Percentiles rank a stretch among this genome's conserved stretches.
phyloP scores from a whole-genome alignment of 2,329 filamentous ascomycete genomes.

The Podosphaera fusca region DNA sequence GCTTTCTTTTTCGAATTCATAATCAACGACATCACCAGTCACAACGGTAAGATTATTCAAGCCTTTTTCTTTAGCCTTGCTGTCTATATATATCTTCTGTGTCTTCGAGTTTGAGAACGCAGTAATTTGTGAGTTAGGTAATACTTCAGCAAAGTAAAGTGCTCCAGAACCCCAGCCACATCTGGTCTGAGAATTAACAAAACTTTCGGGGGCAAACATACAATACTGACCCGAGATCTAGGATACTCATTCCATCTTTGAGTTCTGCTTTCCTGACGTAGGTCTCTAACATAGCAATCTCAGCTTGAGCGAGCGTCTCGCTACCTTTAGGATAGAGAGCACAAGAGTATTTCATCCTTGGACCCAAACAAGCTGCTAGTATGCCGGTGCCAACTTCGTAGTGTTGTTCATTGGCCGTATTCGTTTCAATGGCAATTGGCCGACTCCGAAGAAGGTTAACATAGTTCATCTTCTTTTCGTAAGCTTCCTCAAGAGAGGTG shows the following conservation, averaged over 20 bases:
- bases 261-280: slow-evolving; percentile 34
- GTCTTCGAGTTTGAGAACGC: slow-evolving; percentile 48
- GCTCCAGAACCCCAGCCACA: slow-evolving; percentile 47
- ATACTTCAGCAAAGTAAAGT: slow-evolving; percentile 39
- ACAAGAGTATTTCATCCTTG: slow-evolving; percentile 50
- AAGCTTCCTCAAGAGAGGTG: slow-evolving; percentile 27
- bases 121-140: slow-evolving; percentile 37
- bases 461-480: slow-evolving; percentile 39
- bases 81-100: slow-evolving; percentile 44
- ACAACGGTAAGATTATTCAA: slow-evolving; percentile 38
- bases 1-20: slow-evolving; percentile 32
- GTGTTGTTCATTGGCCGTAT: slow-evolving; percentile 42
- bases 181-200: slow-evolving; percentile 16
- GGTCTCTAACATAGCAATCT: slow-evolving; percentile 38
- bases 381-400: slow-evolving; percentile 50
- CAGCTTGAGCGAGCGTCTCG: slow-evolving; percentile 41
- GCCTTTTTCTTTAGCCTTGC: slow-evolving; percentile 28
- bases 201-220: neutral
- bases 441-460: slow-evolving; percentile 32
- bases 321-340: slow-evolving; percentile 39
- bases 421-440: slow-evolving; percentile 47
- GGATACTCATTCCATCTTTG: slow-evolving; percentile 16
- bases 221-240: slow-evolving; percentile 11
- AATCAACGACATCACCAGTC: slow-evolving; percentile 42
- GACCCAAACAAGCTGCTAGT: slow-evolving; percentile 35